A percentile compares a stretch with the other conserved stretches of the same genome.
Conservation (phyloP, 768 basidiomycete species). For the Leucosporidium scottii region DNA sequence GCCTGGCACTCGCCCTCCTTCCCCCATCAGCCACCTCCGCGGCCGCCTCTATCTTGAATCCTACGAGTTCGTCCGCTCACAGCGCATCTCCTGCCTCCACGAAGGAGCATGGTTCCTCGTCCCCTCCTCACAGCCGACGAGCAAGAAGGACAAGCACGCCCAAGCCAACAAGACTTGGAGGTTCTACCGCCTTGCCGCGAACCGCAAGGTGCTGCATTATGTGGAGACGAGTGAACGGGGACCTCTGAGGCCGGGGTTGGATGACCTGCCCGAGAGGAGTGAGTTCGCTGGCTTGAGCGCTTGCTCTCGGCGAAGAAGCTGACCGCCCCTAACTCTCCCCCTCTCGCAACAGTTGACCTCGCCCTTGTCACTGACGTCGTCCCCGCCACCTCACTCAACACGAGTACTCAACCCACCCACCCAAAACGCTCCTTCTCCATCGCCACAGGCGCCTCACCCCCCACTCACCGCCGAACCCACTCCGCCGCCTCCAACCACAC, state of each 20-base stretch:
- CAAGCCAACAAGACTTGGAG: constrained; percentile 61
- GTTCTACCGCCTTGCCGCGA: constrained; percentile 69
- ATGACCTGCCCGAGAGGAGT: constrained; percentile 75
- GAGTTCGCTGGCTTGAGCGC: constrained; percentile 15
- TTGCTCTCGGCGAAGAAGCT: too few species aligned
- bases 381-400: constrained; percentile 54
- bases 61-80: constrained; percentile 78
- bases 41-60: constrained; percentile 83
- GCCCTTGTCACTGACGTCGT: constrained; percentile 70
- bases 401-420: constrained; percentile 37
- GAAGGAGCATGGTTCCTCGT: constrained; percentile 88
- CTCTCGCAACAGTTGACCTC: constrained; percentile 53
- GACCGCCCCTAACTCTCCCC: neutral
- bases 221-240: constrained; percentile 47
- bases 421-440: neutral
- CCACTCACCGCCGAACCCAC: neutral
- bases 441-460: neutral
- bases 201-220: constrained; percentile 30
- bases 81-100: constrained; percentile 76
- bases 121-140: neutral
- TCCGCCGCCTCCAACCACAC: constrained; percentile 38
- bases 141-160: neutral
- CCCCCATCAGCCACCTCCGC: constrained; percentile 59
- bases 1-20: too few species aligned
- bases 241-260: constrained; percentile 67